phyloP scores from a whole-genome alignment of 306 rosid species.

The Acacia melanoxylon region DNA sequence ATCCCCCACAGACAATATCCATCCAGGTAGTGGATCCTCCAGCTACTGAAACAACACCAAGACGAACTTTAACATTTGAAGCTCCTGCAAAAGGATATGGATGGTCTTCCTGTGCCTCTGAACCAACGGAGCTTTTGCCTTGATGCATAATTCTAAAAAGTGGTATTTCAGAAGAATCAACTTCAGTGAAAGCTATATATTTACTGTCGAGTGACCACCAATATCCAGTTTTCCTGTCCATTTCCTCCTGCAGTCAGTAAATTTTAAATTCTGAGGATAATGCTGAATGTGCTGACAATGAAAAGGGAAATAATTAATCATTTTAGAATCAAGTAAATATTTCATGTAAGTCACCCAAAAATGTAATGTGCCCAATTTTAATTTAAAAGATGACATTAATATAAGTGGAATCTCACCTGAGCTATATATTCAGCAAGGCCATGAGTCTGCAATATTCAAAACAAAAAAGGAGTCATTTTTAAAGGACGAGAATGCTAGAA shows the following conservation, averaged over 20 bases:
- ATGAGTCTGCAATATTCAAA: slow-evolving; percentile 62
- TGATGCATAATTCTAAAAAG: slow-evolving; percentile 95
- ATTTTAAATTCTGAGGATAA: slow-evolving; percentile 16
- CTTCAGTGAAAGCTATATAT: slow-evolving; percentile 88
- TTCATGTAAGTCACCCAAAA: slow-evolving; percentile 22
- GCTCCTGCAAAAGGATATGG: slow-evolving; percentile 97
- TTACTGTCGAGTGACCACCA: slow-evolving; percentile 98
- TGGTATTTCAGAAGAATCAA: slow-evolving; percentile 87
- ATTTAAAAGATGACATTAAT: slow-evolving; percentile 6
- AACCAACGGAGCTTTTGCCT: slow-evolving; percentile 87
- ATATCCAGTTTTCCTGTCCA: slow-evolving; percentile 93
- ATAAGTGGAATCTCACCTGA: slow-evolving; percentile 69
- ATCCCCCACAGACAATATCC: slow-evolving; percentile 85
- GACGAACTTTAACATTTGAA: slow-evolving; percentile 85
- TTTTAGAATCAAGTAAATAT: slow-evolving; percentile 5
- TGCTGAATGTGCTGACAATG: slow-evolving; percentile 9
- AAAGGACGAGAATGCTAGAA: not conserved
- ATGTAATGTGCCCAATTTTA: slow-evolving; percentile 8
- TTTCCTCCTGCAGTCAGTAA: slow-evolving; percentile 83
- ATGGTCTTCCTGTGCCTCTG: slow-evolving; percentile 98
- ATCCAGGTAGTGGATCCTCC: slow-evolving; percentile 88
- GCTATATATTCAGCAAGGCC: slow-evolving; percentile 99
- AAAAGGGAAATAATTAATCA: slow-evolving; percentile 3
- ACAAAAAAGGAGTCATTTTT: slow-evolving; percentile 37
- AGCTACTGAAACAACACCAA: slow-evolving; percentile 76